Evolutionary conservation across 2,329 filamentous ascomycete species (phyloP).

Genomic region (Aspergillus pseudotamarii): DNA sequence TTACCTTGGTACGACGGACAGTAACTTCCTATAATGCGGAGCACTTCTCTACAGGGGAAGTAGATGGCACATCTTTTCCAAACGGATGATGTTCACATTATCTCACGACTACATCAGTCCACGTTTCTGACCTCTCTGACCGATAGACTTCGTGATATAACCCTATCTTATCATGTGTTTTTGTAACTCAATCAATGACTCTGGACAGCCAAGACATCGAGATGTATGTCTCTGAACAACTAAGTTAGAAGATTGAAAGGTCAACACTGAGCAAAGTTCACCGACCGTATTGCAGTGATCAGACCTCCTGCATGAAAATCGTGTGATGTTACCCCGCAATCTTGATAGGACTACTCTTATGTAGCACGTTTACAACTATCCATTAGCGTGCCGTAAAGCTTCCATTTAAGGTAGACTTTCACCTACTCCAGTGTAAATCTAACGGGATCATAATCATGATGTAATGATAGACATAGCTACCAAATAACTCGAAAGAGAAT

Average conservation of each 20-base stretch:
- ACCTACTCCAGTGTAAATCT: neutral
- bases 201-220: neutral
- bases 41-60: neutral
- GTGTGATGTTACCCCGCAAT: neutral
- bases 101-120: neutral
- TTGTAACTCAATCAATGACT: neutral
- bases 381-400: neutral
- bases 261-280: neutral
- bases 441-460: neutral
- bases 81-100: neutral
- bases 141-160: neutral
- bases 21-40: neutral
- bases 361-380: neutral
- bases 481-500: neutral
- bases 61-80: neutral
- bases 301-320: neutral
- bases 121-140: neutral
- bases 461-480: neutral
- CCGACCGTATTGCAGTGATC: neutral
- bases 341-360: neutral
- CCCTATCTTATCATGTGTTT: neutral
- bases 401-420: neutral
- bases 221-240: neutral
- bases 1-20: neutral
- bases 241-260: neutral